Conservation (phyloP, 2,329 filamentous ascomycete genomes). For the Paecilomyces sp. region DNA sequence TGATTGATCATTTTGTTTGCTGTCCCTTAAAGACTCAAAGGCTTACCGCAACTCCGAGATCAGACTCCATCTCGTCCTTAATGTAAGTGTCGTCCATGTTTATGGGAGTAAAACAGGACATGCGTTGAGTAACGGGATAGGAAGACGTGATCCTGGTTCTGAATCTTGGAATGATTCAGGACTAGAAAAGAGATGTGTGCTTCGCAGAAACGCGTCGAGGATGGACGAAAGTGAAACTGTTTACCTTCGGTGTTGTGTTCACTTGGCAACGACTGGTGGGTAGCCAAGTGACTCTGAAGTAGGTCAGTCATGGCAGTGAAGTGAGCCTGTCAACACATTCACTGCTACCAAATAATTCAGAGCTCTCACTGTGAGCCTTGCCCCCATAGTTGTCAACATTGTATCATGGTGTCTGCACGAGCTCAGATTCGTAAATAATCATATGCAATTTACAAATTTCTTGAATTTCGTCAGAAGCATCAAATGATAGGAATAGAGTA, state of each 20-base stretch:
- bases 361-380: neutral
- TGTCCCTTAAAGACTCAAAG: no score
- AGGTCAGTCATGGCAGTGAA: neutral
- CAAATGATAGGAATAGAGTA: no score
- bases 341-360: neutral
- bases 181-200: neutral
- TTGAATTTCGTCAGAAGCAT: no score
- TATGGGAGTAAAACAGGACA: neutral
- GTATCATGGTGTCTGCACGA: neutral
- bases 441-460: neutral
- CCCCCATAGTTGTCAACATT: neutral
- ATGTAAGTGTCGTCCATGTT: neutral
- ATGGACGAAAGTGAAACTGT: neutral
- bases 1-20: no score
- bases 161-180: no score
- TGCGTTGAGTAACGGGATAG: neutral
- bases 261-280: neutral
- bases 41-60: neutral
- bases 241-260: neutral
- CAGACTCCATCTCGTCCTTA: neutral
- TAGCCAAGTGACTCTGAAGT: neutral
- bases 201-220: neutral
- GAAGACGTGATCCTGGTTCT: no score
- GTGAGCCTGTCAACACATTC: neutral
- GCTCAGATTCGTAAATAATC: neutral